Percentiles rank a stretch among this genome's conserved stretches.
Conservation (phyloP, 805 yeast species). For the Kluyveromyces wickerhamii region DNA sequence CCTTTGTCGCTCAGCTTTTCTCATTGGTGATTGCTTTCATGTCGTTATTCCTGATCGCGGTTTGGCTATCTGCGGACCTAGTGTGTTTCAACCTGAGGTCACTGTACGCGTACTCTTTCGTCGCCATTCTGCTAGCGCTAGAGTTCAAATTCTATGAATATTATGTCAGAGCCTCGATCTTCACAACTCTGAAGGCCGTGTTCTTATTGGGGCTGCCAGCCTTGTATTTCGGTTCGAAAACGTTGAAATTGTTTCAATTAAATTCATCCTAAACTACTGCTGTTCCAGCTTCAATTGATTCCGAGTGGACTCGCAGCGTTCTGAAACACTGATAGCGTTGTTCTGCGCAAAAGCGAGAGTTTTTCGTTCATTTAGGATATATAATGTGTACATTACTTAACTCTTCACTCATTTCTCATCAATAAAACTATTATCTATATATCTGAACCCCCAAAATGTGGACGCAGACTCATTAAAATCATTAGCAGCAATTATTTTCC, state of each 20-base stretch:
- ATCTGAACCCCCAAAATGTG: conserved; percentile 46
- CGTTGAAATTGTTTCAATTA: conserved; percentile 47
- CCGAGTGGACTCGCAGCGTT: no score
- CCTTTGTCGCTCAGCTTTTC: conserved; percentile 45
- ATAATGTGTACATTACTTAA: no score
- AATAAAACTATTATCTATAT: conserved; percentile 44
- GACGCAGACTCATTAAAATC: conserved; percentile 42
- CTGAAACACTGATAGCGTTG: no score
- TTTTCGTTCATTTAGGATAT: no score
- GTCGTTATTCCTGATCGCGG: conserved; percentile 35
- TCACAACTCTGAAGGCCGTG: conserved; percentile 22
- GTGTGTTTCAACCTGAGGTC: conserved; percentile 21
- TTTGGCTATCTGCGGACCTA: conserved; percentile 34
- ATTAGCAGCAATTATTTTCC: conserved; percentile 72
- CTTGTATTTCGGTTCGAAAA: conserved; percentile 57
- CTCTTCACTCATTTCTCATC: conserved; percentile 31
- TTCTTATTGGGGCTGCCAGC: conserved; percentile 44
- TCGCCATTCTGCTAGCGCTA: conserved; percentile 21
- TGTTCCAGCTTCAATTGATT: background rate
- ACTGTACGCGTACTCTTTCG: conserved; percentile 19
- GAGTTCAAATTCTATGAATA: conserved; percentile 26
- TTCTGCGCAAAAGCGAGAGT: no score
- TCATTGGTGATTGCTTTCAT: conserved; percentile 37
- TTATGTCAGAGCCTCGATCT: conserved; percentile 27
- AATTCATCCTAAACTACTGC: conserved; percentile 15